Evolutionary conservation across 345 rosid genomes (phyloP).

Genomic region (Carallia brachiata): DNA sequence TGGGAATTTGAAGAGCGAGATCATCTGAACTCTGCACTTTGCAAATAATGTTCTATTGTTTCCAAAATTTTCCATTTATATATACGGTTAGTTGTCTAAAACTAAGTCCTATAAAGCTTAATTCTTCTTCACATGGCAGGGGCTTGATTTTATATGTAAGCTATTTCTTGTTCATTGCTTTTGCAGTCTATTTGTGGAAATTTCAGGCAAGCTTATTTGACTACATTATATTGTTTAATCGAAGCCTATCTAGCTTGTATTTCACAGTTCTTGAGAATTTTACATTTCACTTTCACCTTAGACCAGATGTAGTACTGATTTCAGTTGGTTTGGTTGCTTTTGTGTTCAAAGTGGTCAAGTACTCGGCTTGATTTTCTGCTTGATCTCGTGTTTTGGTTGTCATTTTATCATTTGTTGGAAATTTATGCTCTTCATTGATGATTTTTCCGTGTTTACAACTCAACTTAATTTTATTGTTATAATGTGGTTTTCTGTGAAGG

Average conservation of each 20-base stretch:
- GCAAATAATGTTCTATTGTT: too few relatives aligned
- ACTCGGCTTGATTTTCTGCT: neutral
- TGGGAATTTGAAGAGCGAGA: neutral
- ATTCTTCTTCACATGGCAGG: neutral
- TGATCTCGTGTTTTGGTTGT: neutral
- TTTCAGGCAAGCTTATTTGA: neutral
- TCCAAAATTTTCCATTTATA: neutral
- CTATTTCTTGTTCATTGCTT: neutral
- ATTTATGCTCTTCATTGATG: neutral
- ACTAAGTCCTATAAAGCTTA: neutral
- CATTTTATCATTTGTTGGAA: neutral
- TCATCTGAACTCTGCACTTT: neutral
- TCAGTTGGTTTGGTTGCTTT: neutral
- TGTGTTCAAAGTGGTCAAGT: neutral
- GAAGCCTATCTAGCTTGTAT: neutral
- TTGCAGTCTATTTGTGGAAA: neutral
- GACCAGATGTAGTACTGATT: neutral
- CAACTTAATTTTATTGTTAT: conserved; percentile 12
- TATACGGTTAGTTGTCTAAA: neutral
- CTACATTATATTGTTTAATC: neutral
- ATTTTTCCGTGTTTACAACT: neutral
- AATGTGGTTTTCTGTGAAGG: conserved; percentile 46
- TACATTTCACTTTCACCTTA: neutral
- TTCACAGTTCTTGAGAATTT: neutral
- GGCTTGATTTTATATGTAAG: neutral